These are phyloP conservation scores for Arabidopsis thaliana DNA, from an alignment of 345 rosid species.

Conservation along the genomic window TAIR10.1 NC_003070.9:9576001-9576500, in stretches of 20 bases:
- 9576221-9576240: slow-evolving; percentile 68
- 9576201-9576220: slow-evolving; percentile 57
- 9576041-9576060: too few relatives aligned
- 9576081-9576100: not conserved
- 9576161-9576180: slow-evolving; percentile 83
- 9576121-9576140: slow-evolving; percentile 28
- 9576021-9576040: too few relatives aligned
- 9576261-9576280: slow-evolving; percentile 70
- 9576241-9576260: slow-evolving; percentile 61
- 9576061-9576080: too few relatives aligned
- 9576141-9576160: slow-evolving; percentile 50
- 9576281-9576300: slow-evolving; percentile 60
- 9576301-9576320: slow-evolving; percentile 83
- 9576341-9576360: slow-evolving; percentile 19
- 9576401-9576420: slow-evolving; percentile 5
- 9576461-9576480: not conserved
- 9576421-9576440: not conserved
- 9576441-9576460: not conserved
- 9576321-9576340: slow-evolving; percentile 53
- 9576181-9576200: slow-evolving; percentile 70
- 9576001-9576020: too few relatives aligned
- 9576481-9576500: slow-evolving; percentile 12
- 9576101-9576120: slow-evolving; percentile 23
- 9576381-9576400: slow-evolving; percentile 1
- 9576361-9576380: not conserved